Evolutionary conservation across 768 basidiomycete genomes (phyloP).

Genomic region (Mrakia gelida): DNA sequence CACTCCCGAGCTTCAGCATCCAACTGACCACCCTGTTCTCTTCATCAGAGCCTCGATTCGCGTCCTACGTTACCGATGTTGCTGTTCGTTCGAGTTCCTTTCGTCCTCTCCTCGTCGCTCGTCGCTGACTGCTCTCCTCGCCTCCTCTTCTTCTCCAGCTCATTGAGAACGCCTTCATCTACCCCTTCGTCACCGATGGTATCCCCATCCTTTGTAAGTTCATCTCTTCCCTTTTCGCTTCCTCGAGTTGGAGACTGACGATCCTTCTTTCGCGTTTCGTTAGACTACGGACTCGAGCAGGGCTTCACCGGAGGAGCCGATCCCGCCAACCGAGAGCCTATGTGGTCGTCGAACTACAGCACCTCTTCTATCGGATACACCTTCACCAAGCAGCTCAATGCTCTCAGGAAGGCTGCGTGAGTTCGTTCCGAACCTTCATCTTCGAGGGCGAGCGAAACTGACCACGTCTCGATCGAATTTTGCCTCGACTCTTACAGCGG

Average conservation of each 20-base stretch:
- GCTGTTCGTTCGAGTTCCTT: background rate
- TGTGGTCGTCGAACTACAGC: conserved; percentile 28
- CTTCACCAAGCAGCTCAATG: conserved; percentile 14
- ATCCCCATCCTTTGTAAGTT: conserved; percentile 58
- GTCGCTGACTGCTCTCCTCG: background rate
- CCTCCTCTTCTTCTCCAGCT: conserved; percentile 35
- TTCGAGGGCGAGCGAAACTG: too few relatives aligned
- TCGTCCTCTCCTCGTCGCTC: background rate
- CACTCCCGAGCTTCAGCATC: background rate
- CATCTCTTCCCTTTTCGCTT: too few relatives aligned
- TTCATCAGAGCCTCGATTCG: conserved; percentile 12
- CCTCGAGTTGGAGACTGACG: background rate
- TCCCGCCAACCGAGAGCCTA: conserved; percentile 31
- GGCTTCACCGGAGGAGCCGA: conserved; percentile 32
- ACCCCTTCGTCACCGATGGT: conserved; percentile 73
- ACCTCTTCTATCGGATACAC: conserved; percentile 21
- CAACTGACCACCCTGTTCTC: background rate
- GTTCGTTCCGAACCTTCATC: background rate
- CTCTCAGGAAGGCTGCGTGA: conserved; percentile 21
- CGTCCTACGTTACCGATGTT: background rate
- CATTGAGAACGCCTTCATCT: conserved; percentile 60
- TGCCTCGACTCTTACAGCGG: background rate
- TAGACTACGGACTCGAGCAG: conserved; percentile 58
- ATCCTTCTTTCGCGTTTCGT: conserved; percentile 38
- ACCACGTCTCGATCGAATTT: too few relatives aligned